Evolutionary conservation across 768 basidiomycete species (phyloP), one percentile per base, ranked within the genome.

Genomic region (Trametes maxima): DNA sequence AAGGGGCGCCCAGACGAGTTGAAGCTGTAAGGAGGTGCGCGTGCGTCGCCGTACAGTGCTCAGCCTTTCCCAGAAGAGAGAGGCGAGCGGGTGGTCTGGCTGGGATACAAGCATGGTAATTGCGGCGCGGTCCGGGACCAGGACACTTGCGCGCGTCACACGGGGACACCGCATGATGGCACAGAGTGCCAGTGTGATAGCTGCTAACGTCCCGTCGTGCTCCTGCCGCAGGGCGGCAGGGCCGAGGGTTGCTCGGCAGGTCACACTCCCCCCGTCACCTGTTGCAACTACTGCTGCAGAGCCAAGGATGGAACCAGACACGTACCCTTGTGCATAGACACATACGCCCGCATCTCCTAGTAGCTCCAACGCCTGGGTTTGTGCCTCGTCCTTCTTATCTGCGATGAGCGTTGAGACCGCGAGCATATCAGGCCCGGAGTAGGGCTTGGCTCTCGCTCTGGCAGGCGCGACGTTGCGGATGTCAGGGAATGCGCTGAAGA

Each of bases 221-320:
- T 16, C 44, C 44, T 56, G 54, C 21, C 54, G 54, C 33, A 17
- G 35, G 6, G 25, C 17, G 33, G 42, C 33, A 37, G 54, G 35
- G 11, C 35, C 45, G 21, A 56, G 54, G 33, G 28, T 22, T n/a
- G 54, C 54, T 14, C 24, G 54, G 8, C 43, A 35, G 44, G 35
- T 7, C 3, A 56, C 59, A 22, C 14, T 43, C 22, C 52, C 50
- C 19, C 21, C 36, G 53, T n/a, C 35, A 24, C 24, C 50, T 48
- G 19, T 10, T 43, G 59, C 21, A 28, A 24, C 33, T 19, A 46
- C 63, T 42, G 55, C 21, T 10, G 46, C 33, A 39, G 10, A 54
- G 21, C 54, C 25, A 3, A 25, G 28, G 17, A 54, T 37, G 19
- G 43, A 16, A 10, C 59, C 68, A 21, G 66, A 71, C 13, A 13